Percentiles rank a stretch among this genome's conserved stretches.
Evolutionary conservation across 345 rosid genomes (phyloP).

Genomic region (Dimocarpus longan): DNA sequence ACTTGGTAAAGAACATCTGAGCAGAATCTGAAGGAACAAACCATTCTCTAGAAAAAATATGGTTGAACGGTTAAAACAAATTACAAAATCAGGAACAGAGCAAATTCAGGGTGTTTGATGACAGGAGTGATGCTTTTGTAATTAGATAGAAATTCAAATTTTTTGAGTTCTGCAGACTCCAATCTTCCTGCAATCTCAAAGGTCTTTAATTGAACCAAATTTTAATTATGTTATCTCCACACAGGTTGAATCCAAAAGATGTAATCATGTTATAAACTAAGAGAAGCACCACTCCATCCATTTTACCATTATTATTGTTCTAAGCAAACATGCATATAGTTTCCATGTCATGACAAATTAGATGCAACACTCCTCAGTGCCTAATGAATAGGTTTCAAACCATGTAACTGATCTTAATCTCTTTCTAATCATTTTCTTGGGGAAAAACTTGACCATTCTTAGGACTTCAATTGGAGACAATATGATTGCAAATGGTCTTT

Average conservation of each 20-base stretch:
- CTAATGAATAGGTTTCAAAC: neutral
- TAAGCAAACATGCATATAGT: neutral
- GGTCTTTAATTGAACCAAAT: neutral
- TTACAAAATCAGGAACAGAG: neutral
- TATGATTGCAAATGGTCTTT: neutral
- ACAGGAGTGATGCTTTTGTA: neutral
- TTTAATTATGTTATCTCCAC: neutral
- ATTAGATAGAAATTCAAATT: neutral
- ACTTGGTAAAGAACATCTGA: neutral
- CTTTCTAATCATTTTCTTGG: conserved; percentile 8
- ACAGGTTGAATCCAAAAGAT: neutral
- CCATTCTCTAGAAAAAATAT: neutral
- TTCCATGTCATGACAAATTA: neutral
- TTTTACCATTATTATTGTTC: neutral
- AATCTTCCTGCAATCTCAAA: neutral
- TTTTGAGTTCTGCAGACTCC: neutral
- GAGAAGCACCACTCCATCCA: conserved; percentile 2
- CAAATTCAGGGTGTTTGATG: neutral
- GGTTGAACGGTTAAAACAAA: neutral
- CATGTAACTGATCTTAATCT: neutral
- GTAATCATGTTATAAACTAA: neutral
- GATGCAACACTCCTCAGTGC: neutral
- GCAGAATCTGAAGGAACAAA: neutral
- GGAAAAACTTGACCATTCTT: neutral
- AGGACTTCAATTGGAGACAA: neutral